These are phyloP conservation scores for Fonsecaea pugnacius DNA, from an alignment of 2,329 filamentous ascomycete genomes.

Conservation along the genomic window DNA sequence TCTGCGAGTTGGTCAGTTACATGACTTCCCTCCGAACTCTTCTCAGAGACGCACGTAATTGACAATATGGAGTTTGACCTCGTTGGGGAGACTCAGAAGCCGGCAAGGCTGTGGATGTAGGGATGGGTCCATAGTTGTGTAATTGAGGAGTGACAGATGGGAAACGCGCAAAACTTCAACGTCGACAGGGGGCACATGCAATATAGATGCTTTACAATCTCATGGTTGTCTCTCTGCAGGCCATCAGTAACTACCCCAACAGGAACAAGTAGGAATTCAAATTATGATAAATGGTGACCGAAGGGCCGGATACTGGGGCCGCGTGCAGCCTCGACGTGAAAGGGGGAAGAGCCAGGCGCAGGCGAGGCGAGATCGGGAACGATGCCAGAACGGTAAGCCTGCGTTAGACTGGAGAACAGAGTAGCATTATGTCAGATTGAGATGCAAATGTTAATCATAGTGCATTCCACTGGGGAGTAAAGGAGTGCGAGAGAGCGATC, in stretches of 20 bases:
- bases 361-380: background rate
- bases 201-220: background rate
- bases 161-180: background rate
- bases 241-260: background rate
- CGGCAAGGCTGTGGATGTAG: constrained; percentile 29
- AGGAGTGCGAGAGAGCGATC: background rate
- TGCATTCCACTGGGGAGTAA: background rate
- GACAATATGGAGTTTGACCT: constrained; percentile 36
- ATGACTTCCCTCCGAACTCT: background rate
- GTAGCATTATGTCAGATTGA: constrained; percentile 5
- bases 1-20: constrained; percentile 24
- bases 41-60: constrained; percentile 32
- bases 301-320: background rate
- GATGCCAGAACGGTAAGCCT: background rate
- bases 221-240: background rate
- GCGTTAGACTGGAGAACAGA: background rate
- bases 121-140: constrained; percentile 21
- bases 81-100: constrained; percentile 33
- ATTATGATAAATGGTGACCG: constrained; percentile 2
- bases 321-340: background rate
- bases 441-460: background rate
- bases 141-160: background rate
- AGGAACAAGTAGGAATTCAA: background rate
- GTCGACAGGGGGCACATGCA: background rate
- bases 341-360: background rate